These are phyloP conservation scores for Pouteria campechiana DNA, from an alignment of 179 eudicot genomes.

Conservation along the genomic window DNA sequence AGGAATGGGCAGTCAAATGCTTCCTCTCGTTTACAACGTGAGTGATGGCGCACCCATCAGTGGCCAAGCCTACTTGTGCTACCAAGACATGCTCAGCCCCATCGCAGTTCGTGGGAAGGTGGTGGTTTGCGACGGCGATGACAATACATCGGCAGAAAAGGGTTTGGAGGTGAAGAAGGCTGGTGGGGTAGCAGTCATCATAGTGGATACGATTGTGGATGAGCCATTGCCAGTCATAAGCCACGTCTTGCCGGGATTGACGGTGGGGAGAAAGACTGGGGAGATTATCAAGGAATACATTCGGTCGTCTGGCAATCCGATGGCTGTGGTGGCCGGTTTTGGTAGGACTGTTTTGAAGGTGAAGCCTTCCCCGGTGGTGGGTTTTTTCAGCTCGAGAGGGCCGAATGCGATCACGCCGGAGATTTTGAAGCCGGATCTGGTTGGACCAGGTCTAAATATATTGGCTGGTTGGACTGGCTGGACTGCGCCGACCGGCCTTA, in stretches of 20 bases:
- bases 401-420: slow-evolving; percentile 70
- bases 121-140: slow-evolving; percentile 32
- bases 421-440: slow-evolving; percentile 88
- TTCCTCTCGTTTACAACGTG: slow-evolving; percentile 23
- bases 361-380: slow-evolving; percentile 88
- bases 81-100: slow-evolving; percentile 1
- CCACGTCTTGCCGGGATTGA: slow-evolving; percentile 24
- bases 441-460: slow-evolving; percentile 90
- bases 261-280: slow-evolving; percentile 15
- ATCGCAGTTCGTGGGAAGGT: slow-evolving; percentile 27
- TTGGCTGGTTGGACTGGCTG: slow-evolving; percentile 88
- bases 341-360: slow-evolving; percentile 74
- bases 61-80: neutral
- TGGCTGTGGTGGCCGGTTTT: slow-evolving; percentile 53
- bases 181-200: slow-evolving; percentile 31
- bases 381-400: slow-evolving; percentile 87
- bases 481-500: slow-evolving; percentile 73
- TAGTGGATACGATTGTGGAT: slow-evolving; percentile 16
- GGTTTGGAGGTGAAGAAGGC: slow-evolving; percentile 23
- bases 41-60: slow-evolving; percentile 15
- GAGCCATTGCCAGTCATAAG: slow-evolving; percentile 28
- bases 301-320: slow-evolving; percentile 10
- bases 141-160: slow-evolving; percentile 17
- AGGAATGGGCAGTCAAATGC: slow-evolving; percentile 3
- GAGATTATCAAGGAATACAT: slow-evolving; percentile 17